Conservation (phyloP, 2,329 filamentous ascomycete genomes). For the Diaporthe velutina region DNA sequence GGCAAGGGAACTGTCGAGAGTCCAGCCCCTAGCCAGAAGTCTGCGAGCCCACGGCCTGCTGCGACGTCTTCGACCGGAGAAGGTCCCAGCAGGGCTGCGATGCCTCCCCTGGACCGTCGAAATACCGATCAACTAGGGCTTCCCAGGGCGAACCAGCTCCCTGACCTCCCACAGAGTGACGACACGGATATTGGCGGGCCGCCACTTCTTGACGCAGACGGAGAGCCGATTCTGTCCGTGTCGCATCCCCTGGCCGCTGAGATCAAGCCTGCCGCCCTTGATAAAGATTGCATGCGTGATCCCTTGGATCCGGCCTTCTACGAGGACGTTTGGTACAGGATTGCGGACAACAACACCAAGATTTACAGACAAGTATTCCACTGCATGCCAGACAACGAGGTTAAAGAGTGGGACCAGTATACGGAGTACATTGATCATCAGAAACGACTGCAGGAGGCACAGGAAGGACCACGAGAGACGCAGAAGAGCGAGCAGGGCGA, state of each 20-base stretch:
- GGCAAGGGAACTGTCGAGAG: slow-evolving; percentile 70
- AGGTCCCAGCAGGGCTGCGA: slow-evolving; percentile 56
- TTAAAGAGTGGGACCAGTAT: slow-evolving; percentile 93
- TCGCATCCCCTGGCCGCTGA: slow-evolving; percentile 73
- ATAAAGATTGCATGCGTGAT: slow-evolving; percentile 95
- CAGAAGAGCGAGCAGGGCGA: slow-evolving; percentile 67
- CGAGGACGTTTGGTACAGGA: slow-evolving; percentile 87
- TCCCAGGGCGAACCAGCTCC: slow-evolving; percentile 77
- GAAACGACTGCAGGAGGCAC: slow-evolving; percentile 79
- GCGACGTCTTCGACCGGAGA: slow-evolving; percentile 54
- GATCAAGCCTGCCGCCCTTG: slow-evolving; percentile 79
- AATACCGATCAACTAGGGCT: slow-evolving; percentile 77
- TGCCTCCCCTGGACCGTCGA: slow-evolving; percentile 67
- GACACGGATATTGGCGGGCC: slow-evolving; percentile 89
- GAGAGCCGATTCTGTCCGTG: slow-evolving; percentile 58
- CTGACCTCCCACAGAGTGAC: slow-evolving; percentile 76
- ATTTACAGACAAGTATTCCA: slow-evolving; percentile 94
- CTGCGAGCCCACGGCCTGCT: slow-evolving; percentile 40
- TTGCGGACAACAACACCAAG: slow-evolving; percentile 95
- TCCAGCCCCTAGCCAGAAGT: slow-evolving; percentile 48
- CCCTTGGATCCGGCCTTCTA: slow-evolving; percentile 86
- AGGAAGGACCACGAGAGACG: slow-evolving; percentile 56
- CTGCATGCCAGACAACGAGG: slow-evolving; percentile 96
- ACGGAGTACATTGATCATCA: slow-evolving; percentile 84
- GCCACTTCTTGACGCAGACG: slow-evolving; percentile 67